Evolutionary conservation across 345 rosid species (phyloP).

Genomic region (Alliaria petiolata): DNA sequence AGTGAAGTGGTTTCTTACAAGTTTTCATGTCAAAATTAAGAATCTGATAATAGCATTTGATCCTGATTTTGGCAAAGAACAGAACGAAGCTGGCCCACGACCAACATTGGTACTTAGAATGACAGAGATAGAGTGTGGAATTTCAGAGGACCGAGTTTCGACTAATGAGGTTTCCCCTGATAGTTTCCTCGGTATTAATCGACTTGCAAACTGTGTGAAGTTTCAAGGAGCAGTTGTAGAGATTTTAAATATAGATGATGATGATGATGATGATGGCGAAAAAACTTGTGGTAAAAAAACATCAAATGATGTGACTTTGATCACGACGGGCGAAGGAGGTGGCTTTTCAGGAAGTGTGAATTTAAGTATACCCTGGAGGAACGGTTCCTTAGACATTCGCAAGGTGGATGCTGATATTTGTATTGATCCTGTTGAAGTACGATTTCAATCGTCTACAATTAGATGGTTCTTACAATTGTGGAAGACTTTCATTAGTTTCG

Average conservation of each 20-base stretch:
- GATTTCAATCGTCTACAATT: constrained; percentile 63
- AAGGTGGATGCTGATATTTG: constrained; percentile 78
- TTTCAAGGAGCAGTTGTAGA: constrained; percentile 81
- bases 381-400: constrained; percentile 88
- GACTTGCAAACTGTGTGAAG: constrained; percentile 63
- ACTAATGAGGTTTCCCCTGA: constrained; percentile 35
- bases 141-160: constrained; percentile 53
- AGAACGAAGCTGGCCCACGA: constrained; percentile 27
- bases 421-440: constrained; percentile 73
- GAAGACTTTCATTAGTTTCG: constrained; percentile 43
- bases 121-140: constrained; percentile 66
- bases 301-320: constrained; percentile 43
- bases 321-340: constrained; percentile 58
- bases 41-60: constrained; percentile 80
- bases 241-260: constrained; percentile 57
- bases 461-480: constrained; percentile 62
- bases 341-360: constrained; percentile 82
- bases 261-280: constrained; percentile 25
- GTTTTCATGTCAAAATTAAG: constrained; percentile 69
- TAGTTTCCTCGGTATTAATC: constrained; percentile 66
- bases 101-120: constrained; percentile 66
- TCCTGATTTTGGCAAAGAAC: constrained; percentile 41
- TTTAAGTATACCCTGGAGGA: constrained; percentile 89
- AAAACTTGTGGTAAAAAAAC: constrained; percentile 18
- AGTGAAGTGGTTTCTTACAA: constrained; percentile 85